Base-by-base conservation (phyloP, 495 filamentous ascomycete genomes). In the Aspergillus sclerotiicarbonarius region DNA sequence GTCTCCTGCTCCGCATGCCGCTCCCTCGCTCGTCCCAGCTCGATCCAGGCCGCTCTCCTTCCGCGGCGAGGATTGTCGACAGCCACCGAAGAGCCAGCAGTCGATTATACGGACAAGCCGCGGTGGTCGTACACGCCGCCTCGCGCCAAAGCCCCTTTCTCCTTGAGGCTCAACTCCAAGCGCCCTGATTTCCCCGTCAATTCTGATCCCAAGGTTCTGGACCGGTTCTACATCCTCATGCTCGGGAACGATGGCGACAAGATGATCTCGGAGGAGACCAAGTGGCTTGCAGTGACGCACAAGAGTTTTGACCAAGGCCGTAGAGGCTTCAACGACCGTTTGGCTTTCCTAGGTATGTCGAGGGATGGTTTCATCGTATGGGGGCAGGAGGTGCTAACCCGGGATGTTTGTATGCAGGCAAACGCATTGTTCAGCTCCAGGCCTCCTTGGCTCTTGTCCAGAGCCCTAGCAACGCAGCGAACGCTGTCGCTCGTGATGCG, bases 291-390 rank as follows among this genome's bases (percentile, higher is more conserved):
- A 10, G 83, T 99, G 56, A 99, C 94, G 39, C 94, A 99, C 72
- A 97, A 97, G 85, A 96, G 91, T 73, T 98, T 96, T 71, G 94
- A 98, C 74, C 91, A 97, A 64, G 94, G 91, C 49, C 80, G 91
- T 67, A 86, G 92, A 76, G 92, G 92, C 10, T 96, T 89, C 76
- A 99, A 98, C 71, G 92, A 96, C 59, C 85, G 92, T 56, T 79
- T 99, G 71, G 88, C 89, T n/a, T 92, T 89, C 61, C 77, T 96
- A 37, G 94, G 94, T 96, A 83, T 65, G 84, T 46, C n/a, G 3
- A 6, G 13, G n/a, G 43, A 43, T 19, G 41, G n/a, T 37, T 15
- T 18, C 12, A 30, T 50, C 8, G 29, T n/a, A 49, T 49, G 46
- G 4, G 6, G 47, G 13, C 18, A 16, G 6, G 6, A 8, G 20